A percentile compares a stretch with the other conserved stretches of the same genome.
These are phyloP conservation scores for Rutstroemia sydowiana DNA, from an alignment of 2,329 filamentous ascomycete genomes.

Conservation along the genomic window DNA sequence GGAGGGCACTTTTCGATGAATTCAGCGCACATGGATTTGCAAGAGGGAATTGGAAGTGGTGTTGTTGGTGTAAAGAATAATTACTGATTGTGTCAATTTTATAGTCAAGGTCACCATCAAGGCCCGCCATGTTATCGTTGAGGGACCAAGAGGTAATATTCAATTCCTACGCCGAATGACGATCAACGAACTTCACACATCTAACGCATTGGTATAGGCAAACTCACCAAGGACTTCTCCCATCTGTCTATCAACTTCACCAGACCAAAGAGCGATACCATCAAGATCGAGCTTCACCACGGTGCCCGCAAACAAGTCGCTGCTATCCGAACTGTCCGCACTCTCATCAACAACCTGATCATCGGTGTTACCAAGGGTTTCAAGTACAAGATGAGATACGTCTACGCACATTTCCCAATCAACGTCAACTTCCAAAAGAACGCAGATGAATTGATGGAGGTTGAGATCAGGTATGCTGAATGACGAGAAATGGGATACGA, in stretches of 20 bases:
- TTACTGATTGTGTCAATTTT: constrained; percentile 33
- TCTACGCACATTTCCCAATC: constrained; percentile 99
- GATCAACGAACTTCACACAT: constrained; percentile 17
- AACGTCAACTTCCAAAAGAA: constrained; percentile 99
- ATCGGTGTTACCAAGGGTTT: constrained; percentile 97
- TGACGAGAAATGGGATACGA: background rate
- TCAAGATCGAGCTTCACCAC: constrained; percentile 98
- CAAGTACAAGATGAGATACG: constrained; percentile 99
- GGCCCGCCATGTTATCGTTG: constrained; percentile 91
- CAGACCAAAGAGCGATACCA: constrained; percentile 73
- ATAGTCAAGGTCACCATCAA: constrained; percentile 97
- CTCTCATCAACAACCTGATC: constrained; percentile 98
- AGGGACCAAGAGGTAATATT: constrained; percentile 79
- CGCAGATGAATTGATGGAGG: constrained; percentile 76
- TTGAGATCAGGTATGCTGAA: constrained; percentile 85
- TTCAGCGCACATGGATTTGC: constrained; percentile 1
- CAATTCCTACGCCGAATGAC: constrained; percentile 11
- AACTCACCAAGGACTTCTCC: constrained; percentile 93
- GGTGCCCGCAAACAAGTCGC: constrained; percentile 96
- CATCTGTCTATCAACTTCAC: constrained; percentile 96
- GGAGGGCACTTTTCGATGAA: constrained; percentile 8
- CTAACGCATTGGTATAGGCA: constrained; percentile 51
- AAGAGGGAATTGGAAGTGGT: background rate
- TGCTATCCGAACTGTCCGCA: constrained; percentile 94
- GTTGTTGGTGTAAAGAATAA: constrained; percentile 15